These are phyloP conservation scores for Gnaphalium uliginosum DNA, from an alignment of 129 eudicot genomes.

Conservation along the genomic window DNA sequence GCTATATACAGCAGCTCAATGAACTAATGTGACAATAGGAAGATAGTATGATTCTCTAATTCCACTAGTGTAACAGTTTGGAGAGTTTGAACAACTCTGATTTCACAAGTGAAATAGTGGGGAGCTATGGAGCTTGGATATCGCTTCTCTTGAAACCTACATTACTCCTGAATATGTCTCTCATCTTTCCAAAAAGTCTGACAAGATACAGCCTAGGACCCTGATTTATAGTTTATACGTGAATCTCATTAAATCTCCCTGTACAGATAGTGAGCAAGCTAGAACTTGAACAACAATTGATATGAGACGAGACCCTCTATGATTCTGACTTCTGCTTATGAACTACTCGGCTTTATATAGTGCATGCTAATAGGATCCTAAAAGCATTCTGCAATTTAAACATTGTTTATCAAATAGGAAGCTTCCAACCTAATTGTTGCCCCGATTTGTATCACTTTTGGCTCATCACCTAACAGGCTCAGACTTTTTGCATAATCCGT, in stretches of 20 bases:
- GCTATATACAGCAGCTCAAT: constrained; percentile 1
- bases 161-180: neutral
- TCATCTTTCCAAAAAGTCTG: neutral
- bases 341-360: neutral
- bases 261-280: neutral
- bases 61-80: constrained; percentile 11
- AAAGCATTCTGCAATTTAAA: constrained; percentile 11
- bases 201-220: neutral
- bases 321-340: neutral
- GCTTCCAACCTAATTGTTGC: constrained; percentile 9
- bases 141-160: neutral
- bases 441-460: constrained; percentile 1
- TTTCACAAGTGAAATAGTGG: constrained; percentile 3
- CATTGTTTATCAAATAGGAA: constrained; percentile 3
- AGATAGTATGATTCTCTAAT: constrained; percentile 4
- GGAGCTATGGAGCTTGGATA: constrained; percentile 2
- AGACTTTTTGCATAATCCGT: neutral
- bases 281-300: neutral
- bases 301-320: constrained; percentile 3
- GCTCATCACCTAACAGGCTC: neutral
- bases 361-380: neutral
- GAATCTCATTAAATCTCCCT: neutral
- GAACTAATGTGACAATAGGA: neutral
- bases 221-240: neutral
- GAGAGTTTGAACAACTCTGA: constrained; percentile 15